These are phyloP conservation scores for Protomyces inouyei DNA, from an alignment of 1,139 yeast genomes.

Conservation along the genomic window DNA sequence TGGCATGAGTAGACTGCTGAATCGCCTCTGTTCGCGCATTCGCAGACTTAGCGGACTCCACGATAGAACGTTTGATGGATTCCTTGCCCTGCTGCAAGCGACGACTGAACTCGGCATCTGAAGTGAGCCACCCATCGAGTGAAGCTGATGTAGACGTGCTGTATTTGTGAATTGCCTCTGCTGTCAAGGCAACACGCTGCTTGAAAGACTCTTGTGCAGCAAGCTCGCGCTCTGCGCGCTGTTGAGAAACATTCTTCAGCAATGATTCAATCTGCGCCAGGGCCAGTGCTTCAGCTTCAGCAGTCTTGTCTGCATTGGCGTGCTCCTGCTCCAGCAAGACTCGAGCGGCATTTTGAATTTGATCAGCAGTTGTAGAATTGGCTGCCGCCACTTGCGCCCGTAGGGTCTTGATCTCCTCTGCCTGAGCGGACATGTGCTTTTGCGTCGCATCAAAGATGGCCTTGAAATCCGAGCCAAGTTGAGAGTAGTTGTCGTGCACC, in stretches of 20 bases:
- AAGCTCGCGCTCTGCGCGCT: background rate
- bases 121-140: constrained; percentile 29
- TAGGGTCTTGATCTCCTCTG: constrained; percentile 32
- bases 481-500: constrained; percentile 34
- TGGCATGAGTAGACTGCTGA: constrained; percentile 31
- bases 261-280: constrained; percentile 2
- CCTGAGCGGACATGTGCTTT: constrained; percentile 32
- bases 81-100: constrained; percentile 31
- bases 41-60: constrained; percentile 30
- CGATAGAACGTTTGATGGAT: constrained; percentile 31
- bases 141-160: background rate
- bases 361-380: constrained; percentile 19
- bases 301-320: constrained; percentile 25
- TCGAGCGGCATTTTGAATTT: constrained; percentile 1
- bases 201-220: background rate
- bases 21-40: constrained; percentile 31
- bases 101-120: constrained; percentile 31
- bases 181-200: background rate
- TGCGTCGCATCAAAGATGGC: constrained; percentile 33
- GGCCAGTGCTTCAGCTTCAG: background rate
- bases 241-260: background rate
- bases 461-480: constrained; percentile 34
- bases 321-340: background rate
- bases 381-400: constrained; percentile 30
- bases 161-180: background rate